Percentiles rank a stretch among this genome's conserved stretches.
Evolutionary conservation across 176 grass and related monocot species (phyloP).

Genomic region (Pontederia paniculata): DNA sequence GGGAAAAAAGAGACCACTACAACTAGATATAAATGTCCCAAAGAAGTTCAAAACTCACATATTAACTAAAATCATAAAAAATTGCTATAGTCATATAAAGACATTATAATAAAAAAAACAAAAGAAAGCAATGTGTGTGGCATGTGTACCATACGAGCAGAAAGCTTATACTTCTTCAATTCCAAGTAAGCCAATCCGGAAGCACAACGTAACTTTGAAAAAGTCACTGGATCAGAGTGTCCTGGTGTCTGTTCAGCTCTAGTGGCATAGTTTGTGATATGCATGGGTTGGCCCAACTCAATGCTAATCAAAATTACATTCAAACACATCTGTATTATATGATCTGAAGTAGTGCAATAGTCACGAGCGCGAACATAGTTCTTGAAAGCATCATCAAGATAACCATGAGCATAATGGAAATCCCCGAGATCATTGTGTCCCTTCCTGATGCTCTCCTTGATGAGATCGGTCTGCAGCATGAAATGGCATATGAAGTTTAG

Average conservation of each 20-base stretch:
- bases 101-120: neutral
- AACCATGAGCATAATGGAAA: conserved; percentile 72
- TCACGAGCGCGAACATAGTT: conserved; percentile 80
- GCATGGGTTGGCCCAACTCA: conserved; percentile 64
- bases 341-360: conserved; percentile 90
- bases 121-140: neutral
- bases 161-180: conserved; percentile 85
- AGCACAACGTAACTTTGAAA: conserved; percentile 63
- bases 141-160: conserved; percentile 59
- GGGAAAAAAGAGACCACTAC: no score
- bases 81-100: neutral
- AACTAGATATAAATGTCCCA: no score
- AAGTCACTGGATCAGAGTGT: conserved; percentile 24
- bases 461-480: conserved; percentile 60
- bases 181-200: conserved; percentile 66
- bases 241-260: conserved; percentile 79
- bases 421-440: conserved; percentile 86
- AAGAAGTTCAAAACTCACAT: no score
- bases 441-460: conserved; percentile 97
- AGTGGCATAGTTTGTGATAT: conserved; percentile 66
- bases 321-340: conserved; percentile 95
- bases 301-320: conserved; percentile 81
- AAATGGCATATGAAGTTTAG: neutral
- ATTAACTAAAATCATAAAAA: neutral
- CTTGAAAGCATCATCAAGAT: conserved; percentile 76